Base-by-base conservation (phyloP, 1,284 basidiomycete genomes). In the Trichosporon ovoides region DNA sequence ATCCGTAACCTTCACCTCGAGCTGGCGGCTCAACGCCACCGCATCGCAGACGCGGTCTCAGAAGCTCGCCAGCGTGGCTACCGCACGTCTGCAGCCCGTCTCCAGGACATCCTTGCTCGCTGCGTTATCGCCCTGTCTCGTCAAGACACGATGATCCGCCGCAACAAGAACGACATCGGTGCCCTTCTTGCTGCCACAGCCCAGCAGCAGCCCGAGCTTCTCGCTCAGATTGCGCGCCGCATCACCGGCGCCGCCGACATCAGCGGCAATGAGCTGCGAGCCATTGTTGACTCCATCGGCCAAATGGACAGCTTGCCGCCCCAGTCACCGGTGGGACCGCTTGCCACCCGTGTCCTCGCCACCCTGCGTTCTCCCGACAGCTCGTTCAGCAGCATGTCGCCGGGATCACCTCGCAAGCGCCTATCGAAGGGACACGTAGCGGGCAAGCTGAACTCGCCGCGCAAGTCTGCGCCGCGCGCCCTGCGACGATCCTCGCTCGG, bases 1-100 rank as follows among this genome's bases (percentile, higher is more conserved):
- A 74, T 85, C 16, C 86, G 88, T 57, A 86, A 84, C 60, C 79
- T 95, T 68, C 87, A 85, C 68, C 81, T 87, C 12, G 84, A 89
- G 58, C 86, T 87, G 1, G 81, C 82, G 53, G 82, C 81, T 67
- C 82, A 83, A 63, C 85, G 83, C 69, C 82, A 84, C 0, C 86
- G 89, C 68, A 84, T 93, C 78, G 88, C 90, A 60, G 81, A 80
- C 40, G 77, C 83, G 34, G 86, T 87, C 70, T 83, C 85, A 0
- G 84, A 88, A 68, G 84, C 84, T 20, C 85, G 88, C 68, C 81
- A 84, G 58, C 83, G 85, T 53, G 85, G 84, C 2, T 80, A 90
- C 72, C 81, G 81, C 53, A 83, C 84, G 49, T 83, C 84, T 2
- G 81, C 89, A 13, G 79, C 80, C 22, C 80, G 83, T 55, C 87